Evolutionary conservation across 257 asterid genomes (phyloP).

Genomic region (Solanum piurae): DNA sequence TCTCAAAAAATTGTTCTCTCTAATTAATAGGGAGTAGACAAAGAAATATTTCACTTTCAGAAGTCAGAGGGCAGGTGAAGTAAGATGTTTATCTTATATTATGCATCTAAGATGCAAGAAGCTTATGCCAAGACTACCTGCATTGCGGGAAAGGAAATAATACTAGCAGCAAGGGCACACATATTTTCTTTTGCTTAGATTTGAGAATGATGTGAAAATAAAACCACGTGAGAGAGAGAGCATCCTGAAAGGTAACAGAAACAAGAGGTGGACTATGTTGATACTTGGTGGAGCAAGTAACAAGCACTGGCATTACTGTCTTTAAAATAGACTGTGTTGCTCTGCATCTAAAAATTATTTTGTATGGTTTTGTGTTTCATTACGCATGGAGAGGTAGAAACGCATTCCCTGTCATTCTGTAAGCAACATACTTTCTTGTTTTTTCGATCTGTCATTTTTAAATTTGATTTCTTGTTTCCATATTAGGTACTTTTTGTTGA

Average conservation of each 20-base stretch:
- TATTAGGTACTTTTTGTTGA: slow-evolving; percentile 58
- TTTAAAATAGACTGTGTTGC: not conserved
- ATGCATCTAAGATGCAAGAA: not conserved
- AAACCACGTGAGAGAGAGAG: not conserved
- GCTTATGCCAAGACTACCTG: not conserved
- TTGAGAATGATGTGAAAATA: not conserved
- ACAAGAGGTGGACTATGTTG: not conserved
- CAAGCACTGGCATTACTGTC: not conserved
- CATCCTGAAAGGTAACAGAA: not conserved
- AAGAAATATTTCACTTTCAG: not conserved
- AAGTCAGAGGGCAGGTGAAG: not conserved
- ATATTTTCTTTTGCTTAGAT: not conserved
- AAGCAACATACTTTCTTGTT: not conserved
- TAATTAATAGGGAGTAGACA: not conserved
- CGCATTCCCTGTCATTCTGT: not conserved
- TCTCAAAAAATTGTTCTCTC: not conserved
- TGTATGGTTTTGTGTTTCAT: not conserved
- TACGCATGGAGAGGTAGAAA: not conserved
- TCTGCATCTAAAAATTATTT: not conserved
- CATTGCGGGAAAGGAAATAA: not conserved
- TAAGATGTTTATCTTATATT: not conserved
- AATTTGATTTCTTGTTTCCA: not conserved
- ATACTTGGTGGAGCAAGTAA: not conserved
- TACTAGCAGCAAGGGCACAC: not conserved
- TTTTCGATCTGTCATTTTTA: not conserved